Base-by-base conservation (phyloP, 208 protist genomes). In the Leishmania guyanensis region DNA sequence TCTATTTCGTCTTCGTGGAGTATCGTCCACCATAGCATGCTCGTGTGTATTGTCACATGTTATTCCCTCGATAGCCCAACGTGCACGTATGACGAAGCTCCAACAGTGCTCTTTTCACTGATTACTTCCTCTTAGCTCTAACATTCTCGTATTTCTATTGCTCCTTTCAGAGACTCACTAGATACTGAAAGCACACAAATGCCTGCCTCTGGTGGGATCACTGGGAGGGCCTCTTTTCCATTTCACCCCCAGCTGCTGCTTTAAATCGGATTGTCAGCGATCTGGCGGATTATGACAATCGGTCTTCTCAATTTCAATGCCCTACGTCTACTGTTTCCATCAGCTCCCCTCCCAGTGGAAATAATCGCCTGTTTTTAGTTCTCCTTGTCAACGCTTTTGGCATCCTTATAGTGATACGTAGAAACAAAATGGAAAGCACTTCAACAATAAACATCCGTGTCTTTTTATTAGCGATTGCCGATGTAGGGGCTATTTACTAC, bases 271-370 rank as follows among this genome's bases (percentile, higher is more conserved):
- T 93, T 84, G 80, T 82, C 86, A 33, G 65, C 82, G 26, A 48
- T 90, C 22, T 94, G 90, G 92, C 88, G 91, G 70, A 69, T 93
- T 62, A 48, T 92, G 5, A 94, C 91, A 22, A 48, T 94, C 22
- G 76, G 81, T 29, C 82, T 94, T 71, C 84, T 96, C 10, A 90
- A 91, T 53, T 92, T 88, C 79, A 94, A 96, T 50, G 90, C 85
- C 3, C 83, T 80, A 33, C 48, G 84, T 29, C 79, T 96, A 20
- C 84, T 86, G 2, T 96, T 93, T 86, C 87, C 92, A 43, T 86
- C 88, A n/a, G 86, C 90, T 12, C 91, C 89, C 12, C 78, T 93
- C 48, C 86, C 90, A 43, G 87, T 96, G 81, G 93, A 96, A 79
- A 92, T 93, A 70, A 74, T 92, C 26, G 86, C 84, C 5, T 73